Evolutionary conservation across 352 stramenopile species (phyloP).

Genomic region (Phytophthora pini): DNA sequence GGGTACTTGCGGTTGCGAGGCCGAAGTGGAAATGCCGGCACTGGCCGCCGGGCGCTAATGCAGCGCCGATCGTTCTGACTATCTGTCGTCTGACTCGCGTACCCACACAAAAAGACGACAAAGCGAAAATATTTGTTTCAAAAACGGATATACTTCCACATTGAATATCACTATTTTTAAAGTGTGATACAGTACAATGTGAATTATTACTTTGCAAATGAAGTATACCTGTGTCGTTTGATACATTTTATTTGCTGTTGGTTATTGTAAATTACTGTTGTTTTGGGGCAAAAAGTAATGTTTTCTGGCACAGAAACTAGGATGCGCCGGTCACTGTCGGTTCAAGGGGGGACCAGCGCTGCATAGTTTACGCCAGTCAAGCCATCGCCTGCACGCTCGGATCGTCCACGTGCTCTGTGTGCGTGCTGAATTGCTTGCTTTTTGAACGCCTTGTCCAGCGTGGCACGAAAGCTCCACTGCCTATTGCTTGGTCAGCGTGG

Average conservation of each 20-base stretch:
- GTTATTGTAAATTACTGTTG: slow-evolving; percentile 3
- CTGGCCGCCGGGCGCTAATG: neutral
- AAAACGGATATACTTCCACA: too few relatives aligned
- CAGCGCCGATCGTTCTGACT: slow-evolving; percentile 17
- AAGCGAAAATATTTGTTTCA: too few relatives aligned
- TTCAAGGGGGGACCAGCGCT: too few relatives aligned
- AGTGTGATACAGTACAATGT: too few relatives aligned
- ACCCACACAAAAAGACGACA: slow-evolving; percentile 22
- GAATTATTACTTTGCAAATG: too few relatives aligned
- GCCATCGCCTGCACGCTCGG: too few relatives aligned
- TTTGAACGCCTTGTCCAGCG: neutral
- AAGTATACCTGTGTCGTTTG: neutral
- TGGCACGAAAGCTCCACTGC: neutral
- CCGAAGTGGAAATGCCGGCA: slow-evolving; percentile 43
- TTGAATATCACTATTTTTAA: too few relatives aligned
- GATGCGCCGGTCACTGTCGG: too few relatives aligned
- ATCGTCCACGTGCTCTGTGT: too few relatives aligned
- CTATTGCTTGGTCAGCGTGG: slow-evolving; percentile 15
- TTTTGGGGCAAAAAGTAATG: neutral
- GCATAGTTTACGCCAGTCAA: too few relatives aligned
- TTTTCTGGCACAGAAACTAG: too few relatives aligned
- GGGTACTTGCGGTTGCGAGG: slow-evolving; percentile 37
- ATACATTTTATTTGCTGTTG: slow-evolving; percentile 1
- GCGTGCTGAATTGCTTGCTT: too few relatives aligned
- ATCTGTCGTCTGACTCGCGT: slow-evolving; percentile 12